phyloP scores from a whole-genome alignment of 1,284 basidiomycete species.

The Spongispora temasekensis region DNA sequence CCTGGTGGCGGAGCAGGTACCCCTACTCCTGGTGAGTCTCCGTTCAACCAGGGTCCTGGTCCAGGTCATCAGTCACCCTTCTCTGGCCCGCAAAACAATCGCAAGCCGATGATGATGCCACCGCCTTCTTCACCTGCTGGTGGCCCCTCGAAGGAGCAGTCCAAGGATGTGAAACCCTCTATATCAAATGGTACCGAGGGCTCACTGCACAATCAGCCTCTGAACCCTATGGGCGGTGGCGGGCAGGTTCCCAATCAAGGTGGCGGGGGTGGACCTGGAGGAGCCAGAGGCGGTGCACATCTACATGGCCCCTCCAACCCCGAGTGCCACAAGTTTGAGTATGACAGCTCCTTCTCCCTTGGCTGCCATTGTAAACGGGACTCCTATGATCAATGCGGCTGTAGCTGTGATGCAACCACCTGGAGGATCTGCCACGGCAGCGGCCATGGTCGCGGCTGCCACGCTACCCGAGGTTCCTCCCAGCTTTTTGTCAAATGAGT shows the following conservation, averaged over 20 bases:
- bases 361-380: constrained; percentile 42
- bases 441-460: constrained; percentile 10
- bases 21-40: constrained; percentile 39
- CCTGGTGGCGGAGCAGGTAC: constrained; percentile 35
- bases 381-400: constrained; percentile 24
- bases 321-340: constrained; percentile 38
- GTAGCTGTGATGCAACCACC: not conserved
- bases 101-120: constrained; percentile 46
- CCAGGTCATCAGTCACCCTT: constrained; percentile 30
- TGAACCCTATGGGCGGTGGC: constrained; percentile 16
- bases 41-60: constrained; percentile 32
- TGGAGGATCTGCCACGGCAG: no score
- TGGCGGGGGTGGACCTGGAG: no score
- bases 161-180: constrained; percentile 31
- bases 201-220: constrained; percentile 47
- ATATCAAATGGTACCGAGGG: constrained; percentile 35
- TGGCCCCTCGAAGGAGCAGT: constrained; percentile 44
- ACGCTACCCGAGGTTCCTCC: constrained; percentile 25
- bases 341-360: constrained; percentile 49
- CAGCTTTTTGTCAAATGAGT: constrained; percentile 41
- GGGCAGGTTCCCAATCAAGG: no score
- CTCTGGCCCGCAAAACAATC: constrained; percentile 36
- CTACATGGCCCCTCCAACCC: constrained; percentile 51
- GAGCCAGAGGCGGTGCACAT: no score
- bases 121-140: constrained; percentile 56